These are phyloP conservation scores for Plasmodium billcollinsi DNA, from an alignment of 169 alveolate species.

Conservation along the genomic window DNA sequence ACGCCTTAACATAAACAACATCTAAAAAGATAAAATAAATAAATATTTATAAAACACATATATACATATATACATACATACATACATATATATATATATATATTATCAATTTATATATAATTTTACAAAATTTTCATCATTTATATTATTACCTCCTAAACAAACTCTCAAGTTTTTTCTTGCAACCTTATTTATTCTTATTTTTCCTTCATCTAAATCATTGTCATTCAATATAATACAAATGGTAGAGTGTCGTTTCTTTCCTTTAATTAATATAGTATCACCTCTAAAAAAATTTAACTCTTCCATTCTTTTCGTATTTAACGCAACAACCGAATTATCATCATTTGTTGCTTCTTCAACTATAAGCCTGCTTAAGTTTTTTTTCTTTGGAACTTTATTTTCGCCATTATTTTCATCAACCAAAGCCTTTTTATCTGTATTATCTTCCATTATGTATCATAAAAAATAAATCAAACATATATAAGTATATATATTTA, in stretches of 20 bases:
- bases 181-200: slow-evolving; percentile 97
- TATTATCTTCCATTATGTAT: slow-evolving; percentile 48
- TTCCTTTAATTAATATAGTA: slow-evolving; percentile 98
- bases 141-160: slow-evolving; percentile 90
- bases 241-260: slow-evolving; percentile 98
- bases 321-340: slow-evolving; percentile 97
- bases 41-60: background rate
- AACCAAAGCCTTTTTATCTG: slow-evolving; percentile 29
- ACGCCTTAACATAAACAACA: slow-evolving; percentile 95
- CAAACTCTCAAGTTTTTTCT: slow-evolving; percentile 98
- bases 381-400: slow-evolving; percentile 63
- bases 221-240: slow-evolving; percentile 98
- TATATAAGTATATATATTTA: slow-evolving; percentile 11
- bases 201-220: slow-evolving; percentile 97
- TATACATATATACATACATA: background rate
- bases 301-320: slow-evolving; percentile 95
- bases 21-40: slow-evolving; percentile 83
- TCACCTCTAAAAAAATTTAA: slow-evolving; percentile 98
- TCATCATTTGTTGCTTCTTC: slow-evolving; percentile 99
- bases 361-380: slow-evolving; percentile 91
- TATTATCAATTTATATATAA: background rate
- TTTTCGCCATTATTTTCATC: slow-evolving; percentile 47
- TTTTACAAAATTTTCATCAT: background rate
- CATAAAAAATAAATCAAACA: background rate
- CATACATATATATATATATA: background rate